phyloP scores from a whole-genome alignment of 2,329 filamentous ascomycete genomes.

The Penicillium sclerotiorum region DNA sequence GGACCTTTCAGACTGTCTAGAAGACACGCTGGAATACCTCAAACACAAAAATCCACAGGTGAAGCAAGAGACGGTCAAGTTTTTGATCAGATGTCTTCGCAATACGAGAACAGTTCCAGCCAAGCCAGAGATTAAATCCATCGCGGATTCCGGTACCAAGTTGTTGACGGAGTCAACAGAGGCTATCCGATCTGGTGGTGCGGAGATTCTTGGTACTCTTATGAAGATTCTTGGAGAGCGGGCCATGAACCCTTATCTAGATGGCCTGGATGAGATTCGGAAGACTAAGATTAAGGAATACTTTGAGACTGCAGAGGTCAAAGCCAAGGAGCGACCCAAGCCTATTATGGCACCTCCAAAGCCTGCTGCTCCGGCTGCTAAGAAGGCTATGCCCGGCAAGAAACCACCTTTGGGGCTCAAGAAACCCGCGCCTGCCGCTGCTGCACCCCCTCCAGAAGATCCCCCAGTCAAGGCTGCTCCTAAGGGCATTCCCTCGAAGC shows the following conservation, averaged over 20 bases:
- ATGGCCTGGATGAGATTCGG: constrained; percentile 91
- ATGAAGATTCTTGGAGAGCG: constrained; percentile 99
- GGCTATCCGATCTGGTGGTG: constrained; percentile 80
- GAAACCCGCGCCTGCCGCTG: constrained; percentile 49
- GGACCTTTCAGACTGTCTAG: constrained; percentile 79
- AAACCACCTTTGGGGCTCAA: constrained; percentile 54
- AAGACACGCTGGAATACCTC: constrained; percentile 82
- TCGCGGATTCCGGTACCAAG: constrained; percentile 89
- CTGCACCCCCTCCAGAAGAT: constrained; percentile 19
- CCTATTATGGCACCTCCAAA: constrained; percentile 65
- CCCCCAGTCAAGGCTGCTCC: constrained; percentile 50
- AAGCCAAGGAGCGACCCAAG: constrained; percentile 91
- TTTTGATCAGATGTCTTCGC: constrained; percentile 84
- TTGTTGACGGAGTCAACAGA: constrained; percentile 87
- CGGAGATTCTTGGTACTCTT: constrained; percentile 86
- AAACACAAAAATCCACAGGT: constrained; percentile 97
- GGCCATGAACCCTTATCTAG: constrained; percentile 89
- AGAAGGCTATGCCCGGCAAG: constrained; percentile 57
- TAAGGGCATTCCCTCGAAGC: constrained; percentile 48
- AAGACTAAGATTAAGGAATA: constrained; percentile 96
- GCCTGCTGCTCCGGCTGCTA: constrained; percentile 58
- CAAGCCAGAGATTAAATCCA: constrained; percentile 78
- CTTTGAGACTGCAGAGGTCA: constrained; percentile 78
- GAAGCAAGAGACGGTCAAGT: constrained; percentile 92
- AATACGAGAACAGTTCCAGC: constrained; percentile 81